Evolutionary conservation across 345 rosid genomes (phyloP), one percentile per base, ranked within the genome.

Genomic region (Eucalyptus dawsonii): DNA sequence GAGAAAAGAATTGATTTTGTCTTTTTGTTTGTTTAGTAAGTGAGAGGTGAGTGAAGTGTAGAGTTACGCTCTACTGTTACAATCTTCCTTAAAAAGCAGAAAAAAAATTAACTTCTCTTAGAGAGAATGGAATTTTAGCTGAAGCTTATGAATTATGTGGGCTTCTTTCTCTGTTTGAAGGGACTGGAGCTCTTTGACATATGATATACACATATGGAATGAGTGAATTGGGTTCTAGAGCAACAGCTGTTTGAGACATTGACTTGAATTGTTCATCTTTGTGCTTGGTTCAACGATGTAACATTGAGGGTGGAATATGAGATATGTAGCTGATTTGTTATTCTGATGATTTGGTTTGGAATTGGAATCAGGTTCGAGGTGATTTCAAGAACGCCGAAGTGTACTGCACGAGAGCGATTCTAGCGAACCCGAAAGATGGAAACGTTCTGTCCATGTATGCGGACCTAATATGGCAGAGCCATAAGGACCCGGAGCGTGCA

Each of bases 371-470:
- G 99, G 94, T 96, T 88, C 94, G 94, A 14, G 93, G 92, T 76
- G 97, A 98, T 92, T 90, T 92, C 45, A 50, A 42, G 76, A 97
- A 93, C 92, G 97, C 99, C 14, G 99, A 98, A 90, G 97, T 95
- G 90, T 98, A 95, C 88, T 98, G 96, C 50, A 96, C 93, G 29
- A 95, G 98, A 91, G 98, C 99, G 31, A 94, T 98, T 87, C 81
- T 96, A 87, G 92, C 86, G 87, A 95, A 90, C 87, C 97, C 96
- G 21, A 93, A 91, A 49, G 98, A 98, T 88, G 98, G 97, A 29
- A 92, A 94, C 92, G 92, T 92, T 92, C 88, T 98, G 40, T 97
- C 98, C 1, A 94, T 96, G 98, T 97, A 94, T 69, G 99, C 94
- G 6, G 99, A 96, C 88, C 91, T 97, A 89, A 93, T 98, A 44